phyloP scores from a whole-genome alignment of 345 rosid species.

The Eucalyptus sp. region DNA sequence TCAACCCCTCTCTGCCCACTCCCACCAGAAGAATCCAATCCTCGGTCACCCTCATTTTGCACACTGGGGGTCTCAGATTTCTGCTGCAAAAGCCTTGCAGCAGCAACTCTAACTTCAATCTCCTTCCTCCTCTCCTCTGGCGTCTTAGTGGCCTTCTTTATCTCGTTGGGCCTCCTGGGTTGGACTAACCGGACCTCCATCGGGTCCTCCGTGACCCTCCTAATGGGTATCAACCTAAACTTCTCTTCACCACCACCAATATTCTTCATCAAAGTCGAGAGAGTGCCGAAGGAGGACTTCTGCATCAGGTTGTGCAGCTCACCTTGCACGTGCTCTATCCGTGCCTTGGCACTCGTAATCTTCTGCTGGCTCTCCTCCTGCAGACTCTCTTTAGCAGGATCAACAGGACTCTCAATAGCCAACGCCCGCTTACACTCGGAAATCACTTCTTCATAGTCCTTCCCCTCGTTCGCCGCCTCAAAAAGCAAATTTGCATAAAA shows the following conservation, averaged over 20 bases:
- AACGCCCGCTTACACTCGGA: slow-evolving; percentile 82
- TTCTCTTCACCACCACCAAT: slow-evolving; percentile 92
- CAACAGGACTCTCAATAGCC: slow-evolving; percentile 57
- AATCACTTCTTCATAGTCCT: slow-evolving; percentile 75
- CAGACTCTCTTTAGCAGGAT: slow-evolving; percentile 86
- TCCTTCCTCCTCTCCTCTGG: slow-evolving; percentile 88
- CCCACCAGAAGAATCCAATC: slow-evolving; percentile 24
- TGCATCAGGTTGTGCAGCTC: slow-evolving; percentile 70
- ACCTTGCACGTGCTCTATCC: slow-evolving; percentile 65
- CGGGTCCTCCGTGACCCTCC: slow-evolving; percentile 77
- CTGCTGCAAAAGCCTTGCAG: slow-evolving; percentile 82
- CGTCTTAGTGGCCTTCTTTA: slow-evolving; percentile 86
- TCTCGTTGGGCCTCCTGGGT: slow-evolving; percentile 81
- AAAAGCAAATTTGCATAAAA: slow-evolving; percentile 80
- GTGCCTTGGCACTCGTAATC: slow-evolving; percentile 49
- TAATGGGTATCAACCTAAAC: slow-evolving; percentile 54
- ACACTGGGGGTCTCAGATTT: slow-evolving; percentile 35
- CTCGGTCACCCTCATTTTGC: slow-evolving; percentile 30
- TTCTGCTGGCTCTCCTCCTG: slow-evolving; percentile 86
- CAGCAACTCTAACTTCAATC: slow-evolving; percentile 95
- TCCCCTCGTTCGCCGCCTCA: slow-evolving; percentile 71
- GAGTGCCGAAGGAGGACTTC: slow-evolving; percentile 55
- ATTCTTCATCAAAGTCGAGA: slow-evolving; percentile 80
- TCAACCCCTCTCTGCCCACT: slow-evolving; percentile 53
- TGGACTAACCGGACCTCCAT: slow-evolving; percentile 72